phyloP scores from a whole-genome alignment of 441 rosid species.

The Corymbia calophylla region DNA sequence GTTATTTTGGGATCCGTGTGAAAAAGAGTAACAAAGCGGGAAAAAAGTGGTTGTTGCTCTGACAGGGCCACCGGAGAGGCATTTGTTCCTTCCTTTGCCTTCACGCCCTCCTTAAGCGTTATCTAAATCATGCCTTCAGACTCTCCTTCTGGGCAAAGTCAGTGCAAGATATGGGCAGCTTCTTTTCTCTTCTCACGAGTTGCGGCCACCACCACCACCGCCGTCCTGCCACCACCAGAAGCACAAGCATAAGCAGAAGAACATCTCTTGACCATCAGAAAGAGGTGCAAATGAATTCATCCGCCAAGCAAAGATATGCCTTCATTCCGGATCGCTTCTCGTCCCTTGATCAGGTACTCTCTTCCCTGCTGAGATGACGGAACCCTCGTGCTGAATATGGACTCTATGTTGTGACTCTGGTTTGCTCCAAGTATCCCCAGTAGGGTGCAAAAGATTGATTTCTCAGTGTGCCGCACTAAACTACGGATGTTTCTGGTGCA shows the following conservation, averaged over 20 bases:
- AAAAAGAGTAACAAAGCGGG: neutral
- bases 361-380: neutral
- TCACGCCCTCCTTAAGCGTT: neutral
- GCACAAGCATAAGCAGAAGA: neutral
- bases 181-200: neutral
- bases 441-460: neutral
- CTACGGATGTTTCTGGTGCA: conserved; percentile 6
- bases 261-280: neutral
- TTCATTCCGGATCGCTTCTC: conserved; percentile 25
- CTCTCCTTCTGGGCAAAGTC: neutral
- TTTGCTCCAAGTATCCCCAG: neutral
- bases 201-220: neutral
- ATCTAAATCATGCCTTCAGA: neutral
- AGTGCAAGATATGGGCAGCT: neutral
- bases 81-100: neutral
- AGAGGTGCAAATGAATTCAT: neutral
- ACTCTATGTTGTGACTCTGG: neutral
- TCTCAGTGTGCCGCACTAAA: neutral
- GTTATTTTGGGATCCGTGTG: neutral
- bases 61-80: neutral
- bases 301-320: conserved; percentile 15
- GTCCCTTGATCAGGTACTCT: conserved; percentile 23
- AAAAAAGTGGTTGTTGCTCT: neutral
- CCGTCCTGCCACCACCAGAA: neutral
- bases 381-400: neutral